These are phyloP conservation scores for Allantophomopsis cytisporea DNA, from an alignment of 2,329 filamentous ascomycete genomes.

Conservation along the genomic window DNA sequence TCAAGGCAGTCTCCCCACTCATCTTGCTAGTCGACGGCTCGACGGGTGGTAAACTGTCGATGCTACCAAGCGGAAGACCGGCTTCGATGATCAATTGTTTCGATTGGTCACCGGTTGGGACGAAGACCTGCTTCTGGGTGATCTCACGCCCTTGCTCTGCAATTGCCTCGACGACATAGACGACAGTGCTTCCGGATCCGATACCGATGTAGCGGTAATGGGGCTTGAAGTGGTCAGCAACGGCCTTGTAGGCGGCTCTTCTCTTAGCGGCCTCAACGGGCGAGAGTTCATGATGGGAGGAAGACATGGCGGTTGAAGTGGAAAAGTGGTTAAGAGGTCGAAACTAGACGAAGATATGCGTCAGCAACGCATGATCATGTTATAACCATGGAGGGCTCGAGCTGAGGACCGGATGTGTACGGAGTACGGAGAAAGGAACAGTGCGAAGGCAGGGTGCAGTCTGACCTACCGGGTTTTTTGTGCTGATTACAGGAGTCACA, in stretches of 20 bases:
- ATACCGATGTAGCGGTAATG: slow-evolving; percentile 58
- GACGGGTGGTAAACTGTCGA: slow-evolving; percentile 18
- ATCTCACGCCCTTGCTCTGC: slow-evolving; percentile 39
- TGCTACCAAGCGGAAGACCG: slow-evolving; percentile 55
- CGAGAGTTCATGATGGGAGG: not conserved
- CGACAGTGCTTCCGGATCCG: slow-evolving; percentile 68
- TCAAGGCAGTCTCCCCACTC: slow-evolving; percentile 46
- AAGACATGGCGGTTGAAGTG: no score
- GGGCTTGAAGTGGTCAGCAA: slow-evolving; percentile 55
- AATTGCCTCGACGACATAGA: slow-evolving; percentile 78
- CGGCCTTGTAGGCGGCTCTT: slow-evolving; percentile 60
- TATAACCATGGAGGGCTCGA: no score
- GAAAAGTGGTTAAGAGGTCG: no score
- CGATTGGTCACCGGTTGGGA: slow-evolving; percentile 78
- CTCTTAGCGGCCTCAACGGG: slow-evolving; percentile 60
- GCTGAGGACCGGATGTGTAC: no score
- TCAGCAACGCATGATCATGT: no score
- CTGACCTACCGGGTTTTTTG: no score
- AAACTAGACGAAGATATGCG: no score
- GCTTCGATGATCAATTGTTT: slow-evolving; percentile 74
- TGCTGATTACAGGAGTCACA: no score
- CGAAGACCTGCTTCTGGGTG: slow-evolving; percentile 58
- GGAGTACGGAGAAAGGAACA: no score
- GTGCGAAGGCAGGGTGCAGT: no score
- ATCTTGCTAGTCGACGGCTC: slow-evolving; percentile 10